These are phyloP conservation scores for Anastatica hierochuntica DNA, from an alignment of 345 rosid genomes.

Conservation along the genomic window DNA sequence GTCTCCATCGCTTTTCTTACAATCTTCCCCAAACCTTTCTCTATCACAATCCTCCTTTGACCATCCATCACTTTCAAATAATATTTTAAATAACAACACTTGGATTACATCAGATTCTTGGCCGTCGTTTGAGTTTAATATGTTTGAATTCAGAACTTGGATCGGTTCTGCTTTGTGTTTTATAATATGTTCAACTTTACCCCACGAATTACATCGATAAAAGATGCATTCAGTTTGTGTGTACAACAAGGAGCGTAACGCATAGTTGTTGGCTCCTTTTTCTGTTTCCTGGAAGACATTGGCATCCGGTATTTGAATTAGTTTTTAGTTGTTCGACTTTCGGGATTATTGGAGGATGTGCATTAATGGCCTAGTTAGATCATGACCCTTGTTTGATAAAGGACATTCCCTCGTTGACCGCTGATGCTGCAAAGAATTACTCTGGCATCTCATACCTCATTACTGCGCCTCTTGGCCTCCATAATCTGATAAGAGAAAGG, in stretches of 20 bases:
- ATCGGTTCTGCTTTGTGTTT: constrained; percentile 7
- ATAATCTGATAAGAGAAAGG: too few species aligned
- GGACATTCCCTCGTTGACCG: constrained; percentile 81
- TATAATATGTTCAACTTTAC: too few species aligned
- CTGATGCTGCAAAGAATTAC: constrained; percentile 87
- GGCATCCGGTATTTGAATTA: constrained; percentile 56
- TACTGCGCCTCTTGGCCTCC: constrained; percentile 89
- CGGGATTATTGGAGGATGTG: too few species aligned
- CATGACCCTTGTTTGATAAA: constrained; percentile 15
- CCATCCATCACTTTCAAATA: too few species aligned
- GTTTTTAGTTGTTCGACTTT: not conserved
- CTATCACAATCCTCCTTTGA: too few species aligned
- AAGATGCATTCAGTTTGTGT: constrained; percentile 62
- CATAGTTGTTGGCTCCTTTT: constrained; percentile 85
- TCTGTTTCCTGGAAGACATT: constrained; percentile 87
- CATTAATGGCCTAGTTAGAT: not conserved
- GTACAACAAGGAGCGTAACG: constrained; percentile 68
- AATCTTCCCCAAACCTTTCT: too few species aligned
- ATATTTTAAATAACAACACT: too few species aligned
- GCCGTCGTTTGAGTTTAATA: too few species aligned
- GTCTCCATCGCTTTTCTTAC: too few species aligned
- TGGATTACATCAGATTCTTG: too few species aligned
- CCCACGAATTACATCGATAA: constrained; percentile 92
- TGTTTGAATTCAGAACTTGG: too few species aligned
- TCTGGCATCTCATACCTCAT: constrained; percentile 55